Percentiles rank a stretch among this genome's conserved stretches.
Conservation (phyloP, 2,329 filamentous ascomycete species). For the Monosporascus sp. region DNA sequence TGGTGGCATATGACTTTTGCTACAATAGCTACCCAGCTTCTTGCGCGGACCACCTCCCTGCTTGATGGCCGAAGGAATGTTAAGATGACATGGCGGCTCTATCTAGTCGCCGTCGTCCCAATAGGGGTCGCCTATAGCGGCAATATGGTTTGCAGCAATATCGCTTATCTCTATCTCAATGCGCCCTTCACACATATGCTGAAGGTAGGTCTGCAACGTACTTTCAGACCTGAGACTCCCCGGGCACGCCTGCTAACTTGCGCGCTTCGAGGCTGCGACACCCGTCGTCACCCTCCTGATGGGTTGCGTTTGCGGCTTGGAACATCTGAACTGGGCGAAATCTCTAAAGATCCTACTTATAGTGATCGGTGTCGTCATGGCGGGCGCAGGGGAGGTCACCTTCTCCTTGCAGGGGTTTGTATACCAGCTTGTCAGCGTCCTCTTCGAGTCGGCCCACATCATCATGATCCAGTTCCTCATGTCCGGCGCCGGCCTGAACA, state of each 20-base stretch:
- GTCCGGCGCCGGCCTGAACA: conserved; percentile 70
- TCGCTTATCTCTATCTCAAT: conserved; percentile 63
- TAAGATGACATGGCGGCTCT: conserved; percentile 56
- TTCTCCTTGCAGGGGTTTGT: conserved; percentile 63
- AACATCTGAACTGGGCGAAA: conserved; percentile 39
- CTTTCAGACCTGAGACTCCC: conserved; percentile 14
- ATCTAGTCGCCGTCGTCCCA: conserved; percentile 59
- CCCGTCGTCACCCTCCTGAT: conserved; percentile 63
- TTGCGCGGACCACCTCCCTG: conserved; percentile 58
- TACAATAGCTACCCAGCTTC: conserved; percentile 59
- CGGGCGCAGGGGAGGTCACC: conserved; percentile 59
- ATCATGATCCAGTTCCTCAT: conserved; percentile 84
- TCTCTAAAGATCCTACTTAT: conserved; percentile 48
- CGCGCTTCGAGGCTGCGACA: conserved; percentile 46
- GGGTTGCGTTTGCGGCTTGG: conserved; percentile 55
- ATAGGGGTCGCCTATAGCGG: conserved; percentile 63
- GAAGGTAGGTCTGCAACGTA: conserved; percentile 35
- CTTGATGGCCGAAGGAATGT: conserved; percentile 60
- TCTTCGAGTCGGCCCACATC: conserved; percentile 75
- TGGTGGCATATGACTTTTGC: conserved; percentile 67
- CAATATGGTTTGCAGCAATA: conserved; percentile 62
- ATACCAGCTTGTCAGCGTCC: conserved; percentile 69
- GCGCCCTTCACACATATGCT: conserved; percentile 70
- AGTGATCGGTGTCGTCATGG: conserved; percentile 47
- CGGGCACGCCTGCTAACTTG: not conserved